Base-by-base conservation (phyloP, 73 alveolate genomes). In the Paramecium sonneborni region DNA sequence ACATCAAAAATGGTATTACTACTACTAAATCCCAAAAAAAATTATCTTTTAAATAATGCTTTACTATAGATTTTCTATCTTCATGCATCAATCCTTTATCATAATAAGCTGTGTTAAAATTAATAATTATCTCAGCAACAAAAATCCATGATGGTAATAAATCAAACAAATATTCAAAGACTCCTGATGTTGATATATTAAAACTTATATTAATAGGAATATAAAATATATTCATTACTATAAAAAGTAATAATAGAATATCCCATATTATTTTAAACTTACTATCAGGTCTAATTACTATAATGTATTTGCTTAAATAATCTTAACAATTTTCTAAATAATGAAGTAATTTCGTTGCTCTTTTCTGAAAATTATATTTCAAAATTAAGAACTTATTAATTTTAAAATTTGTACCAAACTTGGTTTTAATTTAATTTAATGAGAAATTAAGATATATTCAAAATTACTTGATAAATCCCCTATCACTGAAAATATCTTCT, bases 51-150 rank as follows among this genome's bases (percentile, higher is more conserved):
- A 93, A 6, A 74, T 95, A 95, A 79, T 55, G 88, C 37, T 85
- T 62, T 10, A 93, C 93, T 9, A 95, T 95, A 32, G 85, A 91
- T 30, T 74, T 85, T 35, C 93, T 74, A 56, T 93, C 74, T 11
- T 89, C 95, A 28, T 88, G 93, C 88, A 93, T 52, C 6, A 93
- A 92, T 18, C 94, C 94, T 20, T 92, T 34, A 85, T 93, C 96
- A 79, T 93, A 95, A 84, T 62, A 95, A 14, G 97, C 96, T 1
- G 95, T 93, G 3, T 88, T 69, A 44, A 95, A 93, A 76, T 95
- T 79, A 23, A 95, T 44, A 44, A 93, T 11, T 10, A 95, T 41
- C 41, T 95, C 96, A 35, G 72, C 38, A 0, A 84, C 52, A 88
- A 79, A 95, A 14, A 95, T 46, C 91, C 69, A 46, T n/a, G 74